phyloP scores from a whole-genome alignment of 164 flowering plant genomes.

The Annona squamosa region DNA sequence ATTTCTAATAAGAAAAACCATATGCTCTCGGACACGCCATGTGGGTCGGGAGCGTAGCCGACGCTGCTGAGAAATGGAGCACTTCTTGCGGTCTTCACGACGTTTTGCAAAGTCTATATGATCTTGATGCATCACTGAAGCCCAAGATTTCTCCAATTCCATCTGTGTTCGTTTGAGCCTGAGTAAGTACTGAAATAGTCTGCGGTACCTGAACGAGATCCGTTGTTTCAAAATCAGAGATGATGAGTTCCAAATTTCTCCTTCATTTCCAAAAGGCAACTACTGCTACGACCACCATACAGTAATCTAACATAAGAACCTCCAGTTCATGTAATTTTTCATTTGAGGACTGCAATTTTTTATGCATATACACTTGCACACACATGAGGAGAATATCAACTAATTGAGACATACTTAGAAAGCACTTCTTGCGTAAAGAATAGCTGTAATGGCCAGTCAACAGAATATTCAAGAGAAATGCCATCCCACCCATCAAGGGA shows the following conservation, averaged over 20 bases:
- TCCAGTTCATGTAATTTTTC: background rate
- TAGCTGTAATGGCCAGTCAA: slow-evolving; percentile 95
- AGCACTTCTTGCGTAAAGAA: slow-evolving; percentile 94
- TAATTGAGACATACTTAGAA: slow-evolving; percentile 58
- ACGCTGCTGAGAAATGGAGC: slow-evolving; percentile 55
- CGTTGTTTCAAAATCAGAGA: slow-evolving; percentile 4
- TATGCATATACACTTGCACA: background rate
- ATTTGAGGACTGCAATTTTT: background rate
- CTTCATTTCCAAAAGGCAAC: background rate
- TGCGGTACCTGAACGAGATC: slow-evolving; percentile 51
- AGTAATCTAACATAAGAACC: background rate
- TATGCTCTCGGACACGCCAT: slow-evolving; percentile 96
- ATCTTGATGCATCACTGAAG: slow-evolving; percentile 93
- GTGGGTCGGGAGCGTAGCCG: slow-evolving; percentile 70
- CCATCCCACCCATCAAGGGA: slow-evolving; percentile 97
- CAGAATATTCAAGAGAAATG: slow-evolving; percentile 87
- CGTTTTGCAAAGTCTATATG: slow-evolving; percentile 71
- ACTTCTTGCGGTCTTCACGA: slow-evolving; percentile 42
- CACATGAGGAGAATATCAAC: background rate
- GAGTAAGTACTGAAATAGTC: slow-evolving; percentile 81
- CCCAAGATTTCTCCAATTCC: slow-evolving; percentile 99
- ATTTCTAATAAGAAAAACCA: slow-evolving; percentile 94
- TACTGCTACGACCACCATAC: background rate
- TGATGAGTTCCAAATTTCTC: background rate
- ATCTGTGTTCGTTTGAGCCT: slow-evolving; percentile 90